Evolutionary conservation across 1,284 basidiomycete genomes (phyloP).

Genomic region (Fomitiporia mediterranea): DNA sequence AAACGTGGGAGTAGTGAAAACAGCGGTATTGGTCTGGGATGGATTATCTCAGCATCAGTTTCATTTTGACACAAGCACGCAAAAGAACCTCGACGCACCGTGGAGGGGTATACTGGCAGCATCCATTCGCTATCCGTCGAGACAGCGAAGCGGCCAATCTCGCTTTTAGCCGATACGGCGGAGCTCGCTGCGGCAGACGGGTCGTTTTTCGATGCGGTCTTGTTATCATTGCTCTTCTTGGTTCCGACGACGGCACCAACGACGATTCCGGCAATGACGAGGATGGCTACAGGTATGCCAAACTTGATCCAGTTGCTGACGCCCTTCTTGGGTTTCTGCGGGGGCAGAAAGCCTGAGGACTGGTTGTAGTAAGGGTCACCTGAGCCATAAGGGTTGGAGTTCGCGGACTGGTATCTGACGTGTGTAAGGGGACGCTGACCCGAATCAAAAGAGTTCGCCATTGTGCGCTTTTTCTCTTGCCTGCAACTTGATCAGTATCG

Average conservation of each 20-base stretch:
- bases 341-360: slow-evolving; percentile 20
- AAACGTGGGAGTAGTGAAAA: slow-evolving; percentile 73
- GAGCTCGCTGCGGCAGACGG: slow-evolving; percentile 42
- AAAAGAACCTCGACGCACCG: slow-evolving; percentile 42
- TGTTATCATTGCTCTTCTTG: slow-evolving; percentile 38
- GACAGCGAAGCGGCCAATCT: slow-evolving; percentile 64
- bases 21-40: slow-evolving; percentile 71
- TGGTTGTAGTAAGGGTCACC: slow-evolving; percentile 23
- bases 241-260: slow-evolving; percentile 74
- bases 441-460: slow-evolving; percentile 20
- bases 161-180: slow-evolving; percentile 55
- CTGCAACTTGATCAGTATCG: slow-evolving; percentile 5
- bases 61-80: slow-evolving; percentile 4
- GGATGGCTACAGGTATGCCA: slow-evolving; percentile 57
- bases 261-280: slow-evolving; percentile 71
- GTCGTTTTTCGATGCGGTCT: slow-evolving; percentile 35
- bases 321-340: slow-evolving; percentile 30
- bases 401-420: slow-evolving; percentile 23
- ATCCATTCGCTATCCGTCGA: slow-evolving; percentile 70
- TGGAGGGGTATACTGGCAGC: slow-evolving; percentile 85
- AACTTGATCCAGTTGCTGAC: slow-evolving; percentile 59
- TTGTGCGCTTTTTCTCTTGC: slow-evolving; percentile 2
- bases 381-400: slow-evolving; percentile 23
- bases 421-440: slow-evolving; percentile 23
- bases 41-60: neutral